Conservation (phyloP, 345 rosid species). For the Pistacia vera region DNA sequence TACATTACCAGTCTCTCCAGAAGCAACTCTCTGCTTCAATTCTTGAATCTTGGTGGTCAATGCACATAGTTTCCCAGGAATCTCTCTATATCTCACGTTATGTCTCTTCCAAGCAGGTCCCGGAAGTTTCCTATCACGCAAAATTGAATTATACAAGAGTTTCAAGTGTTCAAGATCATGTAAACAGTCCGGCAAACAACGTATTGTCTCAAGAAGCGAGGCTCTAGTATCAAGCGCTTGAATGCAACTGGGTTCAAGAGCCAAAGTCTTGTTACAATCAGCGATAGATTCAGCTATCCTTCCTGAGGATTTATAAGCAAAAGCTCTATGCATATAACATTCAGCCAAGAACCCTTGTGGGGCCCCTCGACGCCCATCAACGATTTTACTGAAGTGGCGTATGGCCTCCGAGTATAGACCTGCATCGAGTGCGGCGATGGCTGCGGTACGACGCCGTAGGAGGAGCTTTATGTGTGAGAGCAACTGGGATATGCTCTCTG, state of each 20-base stretch:
- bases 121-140: slow-evolving; percentile 85
- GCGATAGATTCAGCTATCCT: slow-evolving; percentile 84
- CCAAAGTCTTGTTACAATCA: slow-evolving; percentile 87
- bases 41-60: slow-evolving; percentile 63
- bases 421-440: slow-evolving; percentile 85
- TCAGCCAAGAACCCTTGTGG: slow-evolving; percentile 94
- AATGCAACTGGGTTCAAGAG: slow-evolving; percentile 81
- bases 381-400: slow-evolving; percentile 89
- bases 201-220: slow-evolving; percentile 67
- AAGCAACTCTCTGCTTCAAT: slow-evolving; percentile 73
- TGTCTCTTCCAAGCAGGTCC: slow-evolving; percentile 98
- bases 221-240: slow-evolving; percentile 94
- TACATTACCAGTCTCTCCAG: slow-evolving; percentile 76
- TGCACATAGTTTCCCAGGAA: slow-evolving; percentile 78
- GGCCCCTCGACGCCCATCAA: slow-evolving; percentile 81
- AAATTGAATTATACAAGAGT: slow-evolving; percentile 78
- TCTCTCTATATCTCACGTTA: slow-evolving; percentile 77
- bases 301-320: slow-evolving; percentile 72
- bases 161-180: slow-evolving; percentile 96
- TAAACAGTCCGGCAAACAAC: slow-evolving; percentile 85
- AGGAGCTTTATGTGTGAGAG: slow-evolving; percentile 83
- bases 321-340: slow-evolving; percentile 83
- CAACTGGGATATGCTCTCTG: slow-evolving; percentile 63
- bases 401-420: slow-evolving; percentile 81
- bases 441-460: slow-evolving; percentile 85